Evolutionary conservation across 148 eudicot species (phyloP).

Genomic region (Rhododendron griersonianum): DNA sequence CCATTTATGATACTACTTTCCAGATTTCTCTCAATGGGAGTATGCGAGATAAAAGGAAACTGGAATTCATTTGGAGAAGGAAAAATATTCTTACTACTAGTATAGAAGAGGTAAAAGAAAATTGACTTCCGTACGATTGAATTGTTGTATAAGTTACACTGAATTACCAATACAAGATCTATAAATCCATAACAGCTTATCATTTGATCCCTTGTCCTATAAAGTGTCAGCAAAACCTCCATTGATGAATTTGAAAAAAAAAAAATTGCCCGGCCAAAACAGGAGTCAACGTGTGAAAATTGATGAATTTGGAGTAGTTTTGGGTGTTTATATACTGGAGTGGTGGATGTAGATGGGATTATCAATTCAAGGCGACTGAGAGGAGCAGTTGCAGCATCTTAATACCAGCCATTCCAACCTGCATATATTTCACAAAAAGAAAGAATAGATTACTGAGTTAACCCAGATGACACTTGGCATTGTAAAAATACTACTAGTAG

Average conservation of each 20-base stretch:
- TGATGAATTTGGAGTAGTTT: not conserved
- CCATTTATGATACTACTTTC: not conserved
- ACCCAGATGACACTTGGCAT: not conserved
- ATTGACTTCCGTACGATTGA: not conserved
- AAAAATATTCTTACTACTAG: not conserved
- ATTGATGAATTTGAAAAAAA: not conserved
- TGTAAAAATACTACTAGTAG: not conserved
- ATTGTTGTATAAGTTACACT: not conserved
- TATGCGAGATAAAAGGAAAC: not conserved
- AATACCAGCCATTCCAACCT: conserved; percentile 45
- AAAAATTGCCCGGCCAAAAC: not conserved
- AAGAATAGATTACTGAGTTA: not conserved
- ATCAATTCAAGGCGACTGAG: conserved; percentile 20
- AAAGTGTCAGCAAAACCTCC: not conserved
- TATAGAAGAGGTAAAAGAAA: not conserved
- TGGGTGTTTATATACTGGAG: not conserved
- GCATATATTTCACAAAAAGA: not conserved
- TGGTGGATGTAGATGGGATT: conserved; percentile 1
- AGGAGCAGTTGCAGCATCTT: conserved; percentile 39
- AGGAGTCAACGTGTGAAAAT: not conserved
- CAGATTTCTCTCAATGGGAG: not conserved
- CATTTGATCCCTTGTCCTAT: not conserved
- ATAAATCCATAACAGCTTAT: not conserved
- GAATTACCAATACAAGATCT: not conserved
- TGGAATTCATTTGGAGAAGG: not conserved